These are phyloP conservation scores for Aegilops longissima DNA, from an alignment of 176 grass and related monocot genomes.

Conservation along the genomic window DNA sequence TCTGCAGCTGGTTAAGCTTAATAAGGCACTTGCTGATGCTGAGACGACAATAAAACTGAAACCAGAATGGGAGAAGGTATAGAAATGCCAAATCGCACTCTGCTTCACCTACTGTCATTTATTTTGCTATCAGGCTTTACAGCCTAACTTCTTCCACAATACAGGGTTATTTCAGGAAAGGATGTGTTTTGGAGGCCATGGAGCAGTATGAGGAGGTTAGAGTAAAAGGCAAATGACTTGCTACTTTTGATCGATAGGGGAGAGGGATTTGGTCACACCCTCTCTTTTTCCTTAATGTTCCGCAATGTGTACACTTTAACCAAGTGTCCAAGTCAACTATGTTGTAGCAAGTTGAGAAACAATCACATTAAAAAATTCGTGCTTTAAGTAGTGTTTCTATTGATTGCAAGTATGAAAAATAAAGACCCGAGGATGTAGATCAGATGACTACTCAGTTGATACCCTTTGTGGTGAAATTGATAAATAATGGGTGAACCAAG, in stretches of 20 bases:
- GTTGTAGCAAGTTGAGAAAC: constrained; percentile 7
- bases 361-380: background rate
- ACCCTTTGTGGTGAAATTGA: background rate
- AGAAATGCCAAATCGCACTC: background rate
- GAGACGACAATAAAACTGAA: constrained; percentile 84
- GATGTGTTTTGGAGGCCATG: constrained; percentile 91
- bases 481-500: constrained; percentile 7
- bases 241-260: background rate
- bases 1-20: constrained; percentile 89
- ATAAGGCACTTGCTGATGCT: constrained; percentile 91
- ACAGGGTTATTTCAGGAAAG: constrained; percentile 96
- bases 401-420: background rate
- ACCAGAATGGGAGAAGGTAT: constrained; percentile 96
- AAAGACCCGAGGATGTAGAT: constrained; percentile 4
- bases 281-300: background rate
- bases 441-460: constrained; percentile 21
- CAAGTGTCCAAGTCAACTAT: background rate
- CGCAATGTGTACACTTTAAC: background rate
- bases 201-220: constrained; percentile 91
- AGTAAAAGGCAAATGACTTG: constrained; percentile 2
- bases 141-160: constrained; percentile 45
- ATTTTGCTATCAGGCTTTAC: constrained; percentile 30
- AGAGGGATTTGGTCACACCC: background rate
- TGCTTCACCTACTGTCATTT: constrained; percentile 24
- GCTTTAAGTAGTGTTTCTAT: background rate